A percentile compares a stretch with the other conserved stretches of the same genome.
Conservation (phyloP, 2,329 filamentous ascomycete species). For the Mycogone perniciosa region DNA sequence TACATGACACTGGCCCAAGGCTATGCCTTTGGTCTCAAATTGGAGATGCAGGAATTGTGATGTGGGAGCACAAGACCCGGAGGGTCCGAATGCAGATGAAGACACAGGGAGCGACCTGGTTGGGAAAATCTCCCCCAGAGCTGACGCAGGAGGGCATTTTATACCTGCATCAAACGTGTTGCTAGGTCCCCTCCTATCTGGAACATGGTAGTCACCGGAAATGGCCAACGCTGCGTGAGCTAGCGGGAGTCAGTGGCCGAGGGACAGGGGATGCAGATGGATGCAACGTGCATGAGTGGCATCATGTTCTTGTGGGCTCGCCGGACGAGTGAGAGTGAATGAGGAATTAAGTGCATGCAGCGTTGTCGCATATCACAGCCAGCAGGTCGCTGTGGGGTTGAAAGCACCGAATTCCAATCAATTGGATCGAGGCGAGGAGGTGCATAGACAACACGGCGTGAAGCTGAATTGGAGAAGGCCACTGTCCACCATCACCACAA, state of each 20-base stretch:
- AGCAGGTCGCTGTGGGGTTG: conserved; percentile 1
- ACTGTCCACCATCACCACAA: too few species aligned
- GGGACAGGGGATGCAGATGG: conserved; percentile 2
- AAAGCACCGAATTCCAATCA: conserved; percentile 1
- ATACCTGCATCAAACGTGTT: background rate
- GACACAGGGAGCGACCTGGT: background rate
- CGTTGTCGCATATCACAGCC: background rate
- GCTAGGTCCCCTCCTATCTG: background rate
- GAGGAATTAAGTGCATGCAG: conserved; percentile 10
- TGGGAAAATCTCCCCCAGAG: background rate
- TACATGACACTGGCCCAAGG: conserved; percentile 22
- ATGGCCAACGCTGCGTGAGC: background rate
- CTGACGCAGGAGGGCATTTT: background rate
- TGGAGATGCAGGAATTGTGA: background rate
- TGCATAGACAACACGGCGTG: background rate
- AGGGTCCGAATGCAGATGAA: background rate
- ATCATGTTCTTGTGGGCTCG: background rate
- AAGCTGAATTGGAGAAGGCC: background rate
- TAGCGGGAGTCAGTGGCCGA: background rate
- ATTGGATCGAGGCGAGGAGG: background rate
- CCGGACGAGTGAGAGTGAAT: conserved; percentile 1
- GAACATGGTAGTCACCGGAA: background rate
- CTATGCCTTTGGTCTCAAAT: background rate
- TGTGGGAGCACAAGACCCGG: background rate
- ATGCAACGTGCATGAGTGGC: background rate